These are phyloP conservation scores for Saccharum hybrid DNA, from an alignment of 202 grass and related monocot species.

Conservation along the genomic window DNA sequence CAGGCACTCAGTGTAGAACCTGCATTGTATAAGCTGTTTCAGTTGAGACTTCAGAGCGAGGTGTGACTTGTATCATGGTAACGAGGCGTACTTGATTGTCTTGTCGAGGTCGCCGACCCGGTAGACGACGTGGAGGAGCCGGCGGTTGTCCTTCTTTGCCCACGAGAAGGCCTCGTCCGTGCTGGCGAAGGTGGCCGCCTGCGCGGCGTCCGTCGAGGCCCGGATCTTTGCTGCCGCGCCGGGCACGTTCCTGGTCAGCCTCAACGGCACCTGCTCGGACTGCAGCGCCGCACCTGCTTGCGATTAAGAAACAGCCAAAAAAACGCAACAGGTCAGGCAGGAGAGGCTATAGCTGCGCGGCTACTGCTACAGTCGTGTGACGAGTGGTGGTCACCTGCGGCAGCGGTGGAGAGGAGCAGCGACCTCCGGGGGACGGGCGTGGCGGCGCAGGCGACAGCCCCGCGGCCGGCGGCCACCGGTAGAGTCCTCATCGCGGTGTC, in stretches of 20 bases:
- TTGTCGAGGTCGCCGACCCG: conserved; percentile 80
- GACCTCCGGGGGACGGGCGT: conserved; percentile 46
- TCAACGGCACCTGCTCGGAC: conserved; percentile 15
- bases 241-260: conserved; percentile 14
- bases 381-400: background rate
- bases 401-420: conserved; percentile 50
- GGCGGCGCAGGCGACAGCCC: conserved; percentile 45
- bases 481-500: conserved; percentile 34
- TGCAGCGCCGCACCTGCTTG: conserved; percentile 35
- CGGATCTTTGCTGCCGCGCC: conserved; percentile 14
- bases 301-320: background rate
- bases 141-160: conserved; percentile 71
- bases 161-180: conserved; percentile 64
- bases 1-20: conserved; percentile 87
- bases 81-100: conserved; percentile 68
- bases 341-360: background rate
- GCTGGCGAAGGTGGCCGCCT: conserved; percentile 53
- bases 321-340: background rate
- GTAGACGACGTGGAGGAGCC: conserved; percentile 88
- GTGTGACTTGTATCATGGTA: background rate
- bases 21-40: conserved; percentile 18
- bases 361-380: too few species aligned
- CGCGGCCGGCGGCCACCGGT: conserved; percentile 35
- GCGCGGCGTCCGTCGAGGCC: conserved; percentile 55
- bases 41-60: background rate